Conservation (phyloP, 1,139 yeast species). For the Magnusiomyces sp. region DNA sequence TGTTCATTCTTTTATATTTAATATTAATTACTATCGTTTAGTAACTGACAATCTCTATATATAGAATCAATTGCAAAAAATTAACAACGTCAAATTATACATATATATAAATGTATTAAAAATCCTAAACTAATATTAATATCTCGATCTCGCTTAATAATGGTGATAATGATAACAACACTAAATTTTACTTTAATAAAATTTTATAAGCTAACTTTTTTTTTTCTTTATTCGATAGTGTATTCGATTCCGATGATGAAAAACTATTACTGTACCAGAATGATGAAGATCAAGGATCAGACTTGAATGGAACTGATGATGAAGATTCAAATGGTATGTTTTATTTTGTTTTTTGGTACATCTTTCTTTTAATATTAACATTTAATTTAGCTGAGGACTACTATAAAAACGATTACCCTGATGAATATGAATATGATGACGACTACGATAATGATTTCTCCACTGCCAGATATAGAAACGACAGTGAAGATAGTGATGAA, state of each 20-base stretch:
- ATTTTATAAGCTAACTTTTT: neutral
- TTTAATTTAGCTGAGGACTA: conserved; percentile 57
- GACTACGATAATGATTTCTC: too few relatives aligned
- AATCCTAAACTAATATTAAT: too few relatives aligned
- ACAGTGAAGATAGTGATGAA: conserved; percentile 23
- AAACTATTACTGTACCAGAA: conserved; percentile 37
- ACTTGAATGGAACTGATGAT: conserved; percentile 44
- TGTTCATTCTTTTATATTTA: too few relatives aligned
- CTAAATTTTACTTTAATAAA: neutral
- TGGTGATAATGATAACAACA: neutral
- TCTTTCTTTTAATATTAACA: neutral
- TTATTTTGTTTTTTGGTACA: neutral
- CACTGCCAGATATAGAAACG: too few relatives aligned
- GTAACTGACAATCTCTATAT: too few relatives aligned
- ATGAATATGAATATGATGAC: too few relatives aligned
- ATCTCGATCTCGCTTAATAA: too few relatives aligned
- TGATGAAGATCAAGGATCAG: conserved; percentile 36
- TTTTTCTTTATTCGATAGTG: conserved; percentile 18
- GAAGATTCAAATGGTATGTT: conserved; percentile 61
- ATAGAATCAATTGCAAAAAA: too few relatives aligned
- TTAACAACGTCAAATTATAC: too few relatives aligned
- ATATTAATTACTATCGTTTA: too few relatives aligned
- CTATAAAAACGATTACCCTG: conserved; percentile 91
- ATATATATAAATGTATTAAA: too few relatives aligned
- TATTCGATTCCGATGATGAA: conserved; percentile 48